A percentile compares a stretch with the other conserved stretches of the same genome.
Evolutionary conservation across 2,329 filamentous ascomycete genomes (phyloP).

Genomic region (Alternaria brassicicola): DNA sequence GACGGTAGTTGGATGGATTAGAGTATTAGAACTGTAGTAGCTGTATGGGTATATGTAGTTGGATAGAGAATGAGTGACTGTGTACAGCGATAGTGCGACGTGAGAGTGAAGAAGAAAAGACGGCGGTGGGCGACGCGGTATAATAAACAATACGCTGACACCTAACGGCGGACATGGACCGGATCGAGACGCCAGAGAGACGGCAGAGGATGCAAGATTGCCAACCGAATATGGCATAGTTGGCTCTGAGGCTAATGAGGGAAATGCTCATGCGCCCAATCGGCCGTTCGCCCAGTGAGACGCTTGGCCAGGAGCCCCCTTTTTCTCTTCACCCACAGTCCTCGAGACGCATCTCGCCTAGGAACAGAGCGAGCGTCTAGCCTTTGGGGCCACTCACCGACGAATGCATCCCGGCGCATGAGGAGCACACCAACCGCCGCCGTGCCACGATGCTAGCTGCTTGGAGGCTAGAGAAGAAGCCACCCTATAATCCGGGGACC

Average conservation of each 20-base stretch:
- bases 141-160: slow-evolving; percentile 29
- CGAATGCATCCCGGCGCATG: slow-evolving; percentile 25
- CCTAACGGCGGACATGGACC: background rate
- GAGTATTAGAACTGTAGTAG: slow-evolving; percentile 24
- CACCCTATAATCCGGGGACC: slow-evolving; percentile 46
- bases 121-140: slow-evolving; percentile 14
- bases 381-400: slow-evolving; percentile 17
- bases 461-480: slow-evolving; percentile 21
- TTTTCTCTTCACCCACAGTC: slow-evolving; percentile 16
- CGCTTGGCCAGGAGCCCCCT: slow-evolving; percentile 22
- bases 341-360: slow-evolving; percentile 14
- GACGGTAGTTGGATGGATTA: slow-evolving; percentile 24
- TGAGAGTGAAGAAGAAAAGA: slow-evolving; percentile 25
- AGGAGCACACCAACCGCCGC: slow-evolving; percentile 31
- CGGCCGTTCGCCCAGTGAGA: slow-evolving; percentile 23
- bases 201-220: slow-evolving; percentile 44
- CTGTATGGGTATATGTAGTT: slow-evolving; percentile 18
- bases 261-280: slow-evolving; percentile 29
- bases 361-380: slow-evolving; percentile 17
- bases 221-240: slow-evolving; percentile 27
- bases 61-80: slow-evolving; percentile 39
- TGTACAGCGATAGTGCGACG: slow-evolving; percentile 27
- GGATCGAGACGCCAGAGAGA: slow-evolving; percentile 35
- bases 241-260: slow-evolving; percentile 30
- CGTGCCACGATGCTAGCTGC: slow-evolving; percentile 25